Evolutionary conservation across 345 rosid species (phyloP).

Genomic region (Mangifera indica): DNA sequence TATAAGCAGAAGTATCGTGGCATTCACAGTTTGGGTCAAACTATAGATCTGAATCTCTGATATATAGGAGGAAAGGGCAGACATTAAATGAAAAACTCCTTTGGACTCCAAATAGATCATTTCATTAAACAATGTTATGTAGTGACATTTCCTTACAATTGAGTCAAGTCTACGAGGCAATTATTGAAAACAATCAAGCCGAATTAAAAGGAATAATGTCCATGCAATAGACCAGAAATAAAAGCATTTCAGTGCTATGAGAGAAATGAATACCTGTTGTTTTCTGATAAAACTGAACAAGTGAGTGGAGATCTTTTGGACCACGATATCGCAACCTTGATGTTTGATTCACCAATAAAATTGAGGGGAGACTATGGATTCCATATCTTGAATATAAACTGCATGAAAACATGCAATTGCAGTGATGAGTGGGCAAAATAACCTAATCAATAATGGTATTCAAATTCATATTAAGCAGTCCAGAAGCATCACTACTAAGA

Average conservation of each 20-base stretch:
- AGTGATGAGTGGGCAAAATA: slow-evolving; percentile 11
- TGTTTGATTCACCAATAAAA: slow-evolving; percentile 66
- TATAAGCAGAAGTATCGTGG: not conserved
- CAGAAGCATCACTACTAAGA: no score
- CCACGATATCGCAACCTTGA: slow-evolving; percentile 54
- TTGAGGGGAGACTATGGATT: slow-evolving; percentile 79
- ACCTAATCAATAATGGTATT: not conserved
- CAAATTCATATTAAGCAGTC: not conserved
- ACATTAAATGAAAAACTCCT: not conserved
- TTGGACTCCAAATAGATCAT: not conserved
- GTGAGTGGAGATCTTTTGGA: slow-evolving; percentile 55
- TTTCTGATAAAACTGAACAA: slow-evolving; percentile 66
- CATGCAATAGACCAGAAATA: not conserved
- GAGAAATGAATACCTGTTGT: slow-evolving; percentile 51
- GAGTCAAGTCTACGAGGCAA: not conserved
- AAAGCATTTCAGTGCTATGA: not conserved
- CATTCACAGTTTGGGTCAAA: not conserved
- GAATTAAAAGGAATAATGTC: not conserved
- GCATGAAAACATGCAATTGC: slow-evolving; percentile 25
- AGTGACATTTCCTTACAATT: not conserved
- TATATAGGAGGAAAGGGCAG: not conserved
- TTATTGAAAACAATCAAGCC: not conserved
- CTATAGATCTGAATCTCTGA: not conserved
- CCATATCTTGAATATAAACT: slow-evolving; percentile 83
- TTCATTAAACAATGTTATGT: slow-evolving; percentile 12